Base-by-base conservation (phyloP, 2,329 filamentous ascomycete species). In the Orbilia quercus region DNA sequence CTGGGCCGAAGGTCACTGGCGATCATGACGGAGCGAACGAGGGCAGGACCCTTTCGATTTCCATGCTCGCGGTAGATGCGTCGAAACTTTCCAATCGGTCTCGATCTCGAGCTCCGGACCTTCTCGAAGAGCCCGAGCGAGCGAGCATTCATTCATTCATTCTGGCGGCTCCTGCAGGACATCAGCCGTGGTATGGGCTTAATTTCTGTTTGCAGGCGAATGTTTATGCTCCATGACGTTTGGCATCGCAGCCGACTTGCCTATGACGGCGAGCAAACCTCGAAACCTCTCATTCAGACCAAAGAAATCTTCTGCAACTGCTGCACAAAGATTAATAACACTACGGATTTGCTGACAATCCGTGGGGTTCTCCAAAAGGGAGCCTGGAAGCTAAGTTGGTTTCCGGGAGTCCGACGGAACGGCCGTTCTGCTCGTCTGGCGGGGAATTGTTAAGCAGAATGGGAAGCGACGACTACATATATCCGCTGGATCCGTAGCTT, bases 131-230 rank as follows among this genome's bases (percentile, higher is more conserved):
- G 34, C 20, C 55, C 47, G 63, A 55, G 64, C 64, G 34, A n/a
- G 47, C 47, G 63, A 55, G 64, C 64, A 69, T 69, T 69, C 64
- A n/a, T n/a, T n/a, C 55, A 38, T 55, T 31, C 44, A 55, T 31
- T 47, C 54, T 34, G 36, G 57, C 50, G 28, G 42, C 28, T 16
- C 7, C 22, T 62, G 25, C 36, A 38, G 34, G 38, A 23, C 34
- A 28, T 65, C 22, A 18, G 38, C 45, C 54, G 67, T 55, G 58
- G 63, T 59, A 67, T 66, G 63, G 63, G 45, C n/a, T n/a, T n/a
- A 28, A 22, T 34, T 66, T 57, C 69, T 73, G 69, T 73, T 73
- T 73, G 62, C 69, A 62, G 69, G 69, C 69, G 60, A 44, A 25
- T 6, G n/a, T 45, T 40, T 22, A 38, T 58, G 54, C 60, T 62